phyloP scores from a whole-genome alignment of 2,329 filamentous ascomycete genomes.

The Ophiocordyceps camponoti-saundersi region DNA sequence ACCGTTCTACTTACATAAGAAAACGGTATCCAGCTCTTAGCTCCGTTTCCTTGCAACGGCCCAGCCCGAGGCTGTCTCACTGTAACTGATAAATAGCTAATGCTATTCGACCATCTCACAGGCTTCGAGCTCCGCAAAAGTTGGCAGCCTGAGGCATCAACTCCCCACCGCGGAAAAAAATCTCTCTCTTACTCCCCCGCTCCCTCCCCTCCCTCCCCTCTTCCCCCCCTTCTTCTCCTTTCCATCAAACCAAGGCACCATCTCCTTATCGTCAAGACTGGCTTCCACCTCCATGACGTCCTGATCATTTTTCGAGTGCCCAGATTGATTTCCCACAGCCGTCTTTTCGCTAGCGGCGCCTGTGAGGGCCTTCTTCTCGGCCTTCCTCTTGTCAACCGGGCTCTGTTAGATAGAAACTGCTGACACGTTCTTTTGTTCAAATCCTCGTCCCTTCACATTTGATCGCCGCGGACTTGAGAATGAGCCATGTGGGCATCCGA shows the following conservation, averaged over 20 bases:
- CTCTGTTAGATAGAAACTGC: constrained; percentile 96
- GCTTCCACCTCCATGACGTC: constrained; percentile 51
- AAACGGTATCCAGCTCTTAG: too few species aligned
- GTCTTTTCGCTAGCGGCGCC: constrained; percentile 98
- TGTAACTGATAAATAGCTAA: too few species aligned
- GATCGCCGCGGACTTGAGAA: not conserved
- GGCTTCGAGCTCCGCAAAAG: too few species aligned
- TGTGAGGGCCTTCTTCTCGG: constrained; percentile 27
- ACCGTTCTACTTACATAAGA: too few species aligned
- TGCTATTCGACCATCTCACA: too few species aligned
- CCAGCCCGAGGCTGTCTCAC: too few species aligned
- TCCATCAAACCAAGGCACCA: constrained; percentile 43
- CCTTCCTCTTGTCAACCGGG: constrained; percentile 42
- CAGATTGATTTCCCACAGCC: constrained; percentile 52
- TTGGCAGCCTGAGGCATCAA: constrained; percentile 11
- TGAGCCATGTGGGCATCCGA: too few species aligned
- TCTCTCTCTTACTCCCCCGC: constrained; percentile 3
- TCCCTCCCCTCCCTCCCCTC: constrained; percentile 6
- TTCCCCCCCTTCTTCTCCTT: constrained; percentile 15
- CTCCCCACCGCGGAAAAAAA: not conserved
- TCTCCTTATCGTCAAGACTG: constrained; percentile 93
- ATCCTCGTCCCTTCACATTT: not conserved
- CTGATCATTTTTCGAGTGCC: constrained; percentile 85
- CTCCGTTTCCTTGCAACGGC: not conserved
- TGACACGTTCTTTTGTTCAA: constrained; percentile 34